These are phyloP conservation scores for Alnus glutinosa DNA, from an alignment of 306 rosid genomes.

Conservation along the genomic window DNA sequence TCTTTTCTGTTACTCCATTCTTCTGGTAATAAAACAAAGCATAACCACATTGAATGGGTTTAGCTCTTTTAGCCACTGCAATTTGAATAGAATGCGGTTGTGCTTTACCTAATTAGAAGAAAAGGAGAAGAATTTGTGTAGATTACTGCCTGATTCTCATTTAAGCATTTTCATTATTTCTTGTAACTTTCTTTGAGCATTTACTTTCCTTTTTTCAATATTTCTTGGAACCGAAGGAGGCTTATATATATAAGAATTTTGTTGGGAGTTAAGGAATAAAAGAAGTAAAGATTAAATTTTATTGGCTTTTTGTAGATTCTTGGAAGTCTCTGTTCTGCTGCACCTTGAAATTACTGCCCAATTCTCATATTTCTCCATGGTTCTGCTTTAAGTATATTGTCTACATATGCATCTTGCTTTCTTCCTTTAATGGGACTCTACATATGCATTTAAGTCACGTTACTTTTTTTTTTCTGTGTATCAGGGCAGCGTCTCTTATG, in stretches of 20 bases:
- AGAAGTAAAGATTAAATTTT: background rate
- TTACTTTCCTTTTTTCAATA: background rate
- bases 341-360: background rate
- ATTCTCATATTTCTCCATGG: background rate
- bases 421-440: constrained; percentile 5
- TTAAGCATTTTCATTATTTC: too few species aligned
- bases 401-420: background rate
- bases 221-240: background rate
- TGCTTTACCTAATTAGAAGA: background rate
- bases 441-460: background rate
- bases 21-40: background rate
- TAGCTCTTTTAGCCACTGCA: too few species aligned
- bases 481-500: constrained; percentile 63
- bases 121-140: background rate
- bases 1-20: background rate
- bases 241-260: background rate
- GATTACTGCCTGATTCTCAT: background rate
- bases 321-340: background rate
- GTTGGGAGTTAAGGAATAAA: constrained; percentile 16
- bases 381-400: background rate
- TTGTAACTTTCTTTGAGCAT: constrained; percentile 15
- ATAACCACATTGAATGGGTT: too few species aligned
- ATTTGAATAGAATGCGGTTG: too few species aligned
- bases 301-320: constrained; percentile 3
- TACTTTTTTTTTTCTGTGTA: constrained; percentile 10